phyloP scores from a whole-genome alignment of 805 yeast species.

The Candida endomychidarum region DNA sequence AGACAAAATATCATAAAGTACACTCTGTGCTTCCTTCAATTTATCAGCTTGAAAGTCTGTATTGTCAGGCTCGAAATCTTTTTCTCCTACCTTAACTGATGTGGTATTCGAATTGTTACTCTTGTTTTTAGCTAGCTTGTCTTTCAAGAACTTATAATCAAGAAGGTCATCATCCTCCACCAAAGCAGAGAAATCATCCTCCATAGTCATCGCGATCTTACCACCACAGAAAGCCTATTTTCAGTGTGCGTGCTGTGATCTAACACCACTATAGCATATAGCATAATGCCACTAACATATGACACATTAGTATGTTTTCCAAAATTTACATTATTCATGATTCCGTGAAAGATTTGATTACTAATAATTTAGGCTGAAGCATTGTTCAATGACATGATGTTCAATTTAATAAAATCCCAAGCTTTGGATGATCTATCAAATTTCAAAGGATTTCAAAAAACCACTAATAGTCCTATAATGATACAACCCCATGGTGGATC shows the following conservation, averaged over 20 bases:
- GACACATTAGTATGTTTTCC: conserved; percentile 16
- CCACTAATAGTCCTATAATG: conserved; percentile 18
- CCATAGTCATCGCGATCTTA: conserved; percentile 8
- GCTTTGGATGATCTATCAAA: conserved; percentile 25
- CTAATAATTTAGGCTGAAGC: conserved; percentile 35
- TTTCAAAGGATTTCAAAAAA: conserved; percentile 20
- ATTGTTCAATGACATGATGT: conserved; percentile 33
- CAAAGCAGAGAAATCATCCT: conserved; percentile 7
- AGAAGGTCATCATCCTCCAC: conserved; percentile 28
- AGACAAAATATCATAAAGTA: conserved; percentile 68
- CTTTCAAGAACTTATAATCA: conserved; percentile 30
- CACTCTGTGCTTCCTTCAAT: conserved; percentile 55
- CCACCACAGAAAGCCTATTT: neutral
- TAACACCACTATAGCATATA: neutral
- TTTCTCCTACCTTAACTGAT: conserved; percentile 67
- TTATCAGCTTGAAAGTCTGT: conserved; percentile 49
- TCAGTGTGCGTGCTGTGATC: conserved; percentile 3
- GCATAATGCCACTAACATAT: conserved; percentile 11
- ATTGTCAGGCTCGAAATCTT: conserved; percentile 84
- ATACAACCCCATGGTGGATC: conserved; percentile 17
- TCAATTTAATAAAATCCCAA: conserved; percentile 32
- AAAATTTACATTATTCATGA: neutral
- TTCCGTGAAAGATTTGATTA: neutral
- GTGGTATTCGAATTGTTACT: neutral
- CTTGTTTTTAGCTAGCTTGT: neutral